Base-by-base conservation (phyloP, 179 eudicot genomes). In the Silene coronaria region DNA sequence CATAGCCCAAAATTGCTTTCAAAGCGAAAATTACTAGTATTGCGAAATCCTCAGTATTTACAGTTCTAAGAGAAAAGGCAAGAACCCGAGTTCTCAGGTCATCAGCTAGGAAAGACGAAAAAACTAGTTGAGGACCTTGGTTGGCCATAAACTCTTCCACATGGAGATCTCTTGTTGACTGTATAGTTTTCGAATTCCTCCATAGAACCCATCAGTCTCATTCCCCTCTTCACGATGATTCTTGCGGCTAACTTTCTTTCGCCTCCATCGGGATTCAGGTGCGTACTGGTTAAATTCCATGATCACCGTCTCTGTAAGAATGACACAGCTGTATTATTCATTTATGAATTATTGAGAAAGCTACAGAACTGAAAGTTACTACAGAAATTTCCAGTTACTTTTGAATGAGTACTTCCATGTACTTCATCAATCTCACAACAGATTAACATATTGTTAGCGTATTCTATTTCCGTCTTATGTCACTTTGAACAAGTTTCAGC, bases 211-310 rank as follows among this genome's bases (percentile, higher is more conserved):
- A 73, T 86, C 87, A 6, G 79, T 85, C 77, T 82, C 91, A n/a
- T 88, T 88, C 62, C 97, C 98, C 60, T 88, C 86, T 89, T 93
- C 97, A 46, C 83, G 85, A 65, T 93, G 97, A 61, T 66, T 81
- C 79, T 83, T 88, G 77, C 97, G 79, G 74, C 76, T 81, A 34
- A 93, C 85, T 6, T 12, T 77, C 53, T 80, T 77, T 79, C 73
- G 81, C 77, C 97, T 87, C 98, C 97, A 93, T 53, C 88, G 82
- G 22, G 98, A 93, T n/a, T 79, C 91, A 0, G 78, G 84, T 58
- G 75, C 83, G 71, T 90, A 93, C 81, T 93, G 97, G 86, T 88
- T 91, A 83, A 93, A 91, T 84, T 93, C 97, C 81, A 93, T 77
- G 23, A 90, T 45, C 79, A 90, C 84, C 6, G 28, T 80, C 32